Evolutionary conservation across 1,284 basidiomycete genomes (phyloP).

Genomic region (Flammula alnicola): DNA sequence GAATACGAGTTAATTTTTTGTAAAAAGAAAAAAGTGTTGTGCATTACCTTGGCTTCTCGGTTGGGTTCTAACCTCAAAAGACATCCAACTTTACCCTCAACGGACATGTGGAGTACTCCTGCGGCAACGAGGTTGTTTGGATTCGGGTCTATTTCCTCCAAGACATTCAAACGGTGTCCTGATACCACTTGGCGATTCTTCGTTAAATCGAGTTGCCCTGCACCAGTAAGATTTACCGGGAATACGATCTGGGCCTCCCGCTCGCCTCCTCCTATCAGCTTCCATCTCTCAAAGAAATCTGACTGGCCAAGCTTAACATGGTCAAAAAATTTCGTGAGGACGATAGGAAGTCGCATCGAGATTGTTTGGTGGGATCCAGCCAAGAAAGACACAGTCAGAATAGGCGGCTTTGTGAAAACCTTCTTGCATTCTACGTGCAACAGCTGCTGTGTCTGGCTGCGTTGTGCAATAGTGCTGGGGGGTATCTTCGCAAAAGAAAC

Average conservation of each 20-base stretch:
- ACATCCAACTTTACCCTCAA: constrained; percentile 93
- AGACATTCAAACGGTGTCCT: constrained; percentile 77
- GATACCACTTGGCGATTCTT: constrained; percentile 78
- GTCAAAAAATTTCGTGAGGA: constrained; percentile 92
- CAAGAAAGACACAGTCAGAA: constrained; percentile 90
- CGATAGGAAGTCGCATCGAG: constrained; percentile 84
- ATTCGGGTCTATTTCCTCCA: constrained; percentile 87
- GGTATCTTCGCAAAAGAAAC: constrained; percentile 91
- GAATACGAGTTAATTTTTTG: constrained; percentile 11
- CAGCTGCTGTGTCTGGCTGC: constrained; percentile 91
- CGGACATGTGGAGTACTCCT: constrained; percentile 88
- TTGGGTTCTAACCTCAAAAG: constrained; percentile 94
- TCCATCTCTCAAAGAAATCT: constrained; percentile 99
- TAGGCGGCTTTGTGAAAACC: constrained; percentile 77
- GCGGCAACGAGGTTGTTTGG: constrained; percentile 89
- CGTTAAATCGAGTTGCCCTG: constrained; percentile 75
- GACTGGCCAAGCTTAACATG: constrained; percentile 82
- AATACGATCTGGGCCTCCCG: constrained; percentile 92
- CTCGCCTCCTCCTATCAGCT: constrained; percentile 93
- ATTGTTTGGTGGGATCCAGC: constrained; percentile 91
- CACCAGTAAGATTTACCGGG: constrained; percentile 69
- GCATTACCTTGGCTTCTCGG: constrained; percentile 84
- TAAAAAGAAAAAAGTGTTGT: neutral
- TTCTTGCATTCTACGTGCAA: constrained; percentile 95
- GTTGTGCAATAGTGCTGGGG: constrained; percentile 76